Evolutionary conservation across 1,284 basidiomycete genomes (phyloP), one percentile per base, ranked within the genome.

Genomic region (Irpex sp.): DNA sequence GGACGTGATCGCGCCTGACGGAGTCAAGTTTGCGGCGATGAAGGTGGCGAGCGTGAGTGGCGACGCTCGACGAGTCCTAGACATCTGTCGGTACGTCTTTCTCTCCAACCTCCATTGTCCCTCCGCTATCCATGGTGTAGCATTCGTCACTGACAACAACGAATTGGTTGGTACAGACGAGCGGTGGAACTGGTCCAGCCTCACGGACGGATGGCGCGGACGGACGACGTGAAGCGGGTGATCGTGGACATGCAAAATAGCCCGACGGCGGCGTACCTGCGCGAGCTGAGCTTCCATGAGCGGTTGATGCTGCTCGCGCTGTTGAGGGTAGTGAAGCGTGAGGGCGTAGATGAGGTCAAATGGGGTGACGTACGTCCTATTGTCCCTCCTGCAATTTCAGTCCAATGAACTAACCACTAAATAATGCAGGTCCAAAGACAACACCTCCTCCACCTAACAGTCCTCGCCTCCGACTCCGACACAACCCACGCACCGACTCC

Each of bases 11-110:
- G 79, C 82, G 8, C 77, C 86, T 0, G 94, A 96, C 70, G 96
- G 93, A 0, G 85, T 99, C 68, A 91, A 88, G 72, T 88, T 97
- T 65, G 94, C 95, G 1, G 89, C 96, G 0, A 94, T 94, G 80
- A 94, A 92, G 71, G 93, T 98, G 60, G 91, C 94, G 15, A 90
- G 91, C 31, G 93, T 98, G 64, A 96, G 94, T 64, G 97, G 97
- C 17, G 97, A 99, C 75, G 97, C 97, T 0, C 82, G 97, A 55
- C 83, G 96, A 38, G 94, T 97, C 38, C 81, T 99, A 62, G 97
- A 99, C 74, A 92, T 97, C 34, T 98, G 96, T 78, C 83, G 94
- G 85, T 89, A 65, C 59, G 75, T 69, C 31, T 34, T 34, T 34
- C 31, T 1, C 5, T 34, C 7, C 5, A 36, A 36, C 34, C 38